Percentiles rank a stretch among this genome's conserved stretches.
These are phyloP conservation scores for Aspergillus ochraceus DNA, from an alignment of 2,329 filamentous ascomycete species.

Conservation along the genomic window DNA sequence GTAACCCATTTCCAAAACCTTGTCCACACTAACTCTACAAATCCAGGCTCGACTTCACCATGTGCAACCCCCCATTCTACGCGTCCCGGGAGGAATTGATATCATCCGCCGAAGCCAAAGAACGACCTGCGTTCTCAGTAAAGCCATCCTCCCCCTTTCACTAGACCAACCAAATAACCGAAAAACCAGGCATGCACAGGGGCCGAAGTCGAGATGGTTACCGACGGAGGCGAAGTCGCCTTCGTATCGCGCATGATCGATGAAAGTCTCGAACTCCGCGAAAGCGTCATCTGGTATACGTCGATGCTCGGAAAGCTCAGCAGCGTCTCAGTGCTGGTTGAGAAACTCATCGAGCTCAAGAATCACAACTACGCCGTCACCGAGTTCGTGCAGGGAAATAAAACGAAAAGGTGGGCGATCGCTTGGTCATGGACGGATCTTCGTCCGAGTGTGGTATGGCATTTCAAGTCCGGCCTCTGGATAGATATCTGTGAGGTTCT, in stretches of 20 bases:
- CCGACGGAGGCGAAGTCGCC: slow-evolving; percentile 70
- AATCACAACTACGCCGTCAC: slow-evolving; percentile 81
- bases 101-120: slow-evolving; percentile 65
- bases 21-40: slow-evolving; percentile 9
- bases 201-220: slow-evolving; percentile 81
- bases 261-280: slow-evolving; percentile 63
- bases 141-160: slow-evolving; percentile 35
- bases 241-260: slow-evolving; percentile 72
- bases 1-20: not conserved
- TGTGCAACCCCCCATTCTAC: slow-evolving; percentile 97
- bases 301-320: slow-evolving; percentile 86
- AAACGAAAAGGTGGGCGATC: slow-evolving; percentile 82
- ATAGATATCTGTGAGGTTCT: too few relatives aligned
- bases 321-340: slow-evolving; percentile 62
- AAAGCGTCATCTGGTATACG: slow-evolving; percentile 80
- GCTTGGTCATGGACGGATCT: slow-evolving; percentile 78
- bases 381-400: slow-evolving; percentile 73
- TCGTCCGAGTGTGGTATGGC: slow-evolving; percentile 59
- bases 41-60: slow-evolving; percentile 71
- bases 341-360: slow-evolving; percentile 54
- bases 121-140: slow-evolving; percentile 66
- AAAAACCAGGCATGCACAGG: slow-evolving; percentile 64
- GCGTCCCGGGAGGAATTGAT: slow-evolving; percentile 68
- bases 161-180: not conserved
- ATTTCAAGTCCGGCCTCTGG: not conserved